Evolutionary conservation across 176 grass and related monocot species (phyloP).

Genomic region (Chrysopogon serrulatus): DNA sequence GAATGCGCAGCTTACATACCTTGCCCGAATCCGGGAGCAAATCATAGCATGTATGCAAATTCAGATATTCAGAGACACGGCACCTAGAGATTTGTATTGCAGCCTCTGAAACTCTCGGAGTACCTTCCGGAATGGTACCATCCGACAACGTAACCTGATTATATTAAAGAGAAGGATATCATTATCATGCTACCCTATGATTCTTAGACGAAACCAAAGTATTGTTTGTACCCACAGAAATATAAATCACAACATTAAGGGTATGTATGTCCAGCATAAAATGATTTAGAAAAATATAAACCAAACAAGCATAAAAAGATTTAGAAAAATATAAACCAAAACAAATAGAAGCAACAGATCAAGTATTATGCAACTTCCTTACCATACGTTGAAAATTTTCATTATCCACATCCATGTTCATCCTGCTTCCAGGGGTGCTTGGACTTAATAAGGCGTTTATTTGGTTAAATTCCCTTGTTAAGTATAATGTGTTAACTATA

Average conservation of each 20-base stretch:
- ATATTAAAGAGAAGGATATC: constrained; percentile 13
- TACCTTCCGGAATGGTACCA: constrained; percentile 32
- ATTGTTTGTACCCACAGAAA: neutral
- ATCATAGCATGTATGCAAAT: constrained; percentile 74
- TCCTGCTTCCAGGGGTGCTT: constrained; percentile 41
- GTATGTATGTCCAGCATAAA: neutral
- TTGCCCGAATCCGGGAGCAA: constrained; percentile 93
- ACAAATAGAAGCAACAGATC: neutral
- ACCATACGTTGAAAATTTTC: constrained; percentile 54
- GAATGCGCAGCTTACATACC: constrained; percentile 36
- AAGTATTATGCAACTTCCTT: constrained; percentile 27
- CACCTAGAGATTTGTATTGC: constrained; percentile 63
- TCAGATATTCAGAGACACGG: constrained; percentile 66
- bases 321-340: neutral
- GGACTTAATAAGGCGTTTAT: constrained; percentile 48
- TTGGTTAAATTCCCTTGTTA: constrained; percentile 58
- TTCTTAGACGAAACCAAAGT: neutral
- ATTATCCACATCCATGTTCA: constrained; percentile 81
- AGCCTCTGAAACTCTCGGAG: constrained; percentile 65
- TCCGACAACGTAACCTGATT: constrained; percentile 44
- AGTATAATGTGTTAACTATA: constrained; percentile 76
- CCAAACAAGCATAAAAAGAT: neutral
- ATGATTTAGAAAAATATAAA: neutral
- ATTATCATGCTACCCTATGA: neutral
- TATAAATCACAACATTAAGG: neutral